phyloP scores from a whole-genome alignment of 805 yeast species.

The Ogataea saltuana region DNA sequence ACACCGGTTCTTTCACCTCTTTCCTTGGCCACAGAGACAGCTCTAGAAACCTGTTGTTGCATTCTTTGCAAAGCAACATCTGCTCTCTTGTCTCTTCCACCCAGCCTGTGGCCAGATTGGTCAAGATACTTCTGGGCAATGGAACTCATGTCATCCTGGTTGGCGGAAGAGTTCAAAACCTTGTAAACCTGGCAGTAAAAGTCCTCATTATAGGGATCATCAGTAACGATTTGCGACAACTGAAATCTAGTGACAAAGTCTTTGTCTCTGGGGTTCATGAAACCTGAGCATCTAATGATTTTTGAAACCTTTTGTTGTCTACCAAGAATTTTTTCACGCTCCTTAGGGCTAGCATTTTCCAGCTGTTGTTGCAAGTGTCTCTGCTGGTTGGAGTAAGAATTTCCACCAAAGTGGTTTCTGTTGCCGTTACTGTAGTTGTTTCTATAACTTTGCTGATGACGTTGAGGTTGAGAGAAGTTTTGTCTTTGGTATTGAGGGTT shows the following conservation, averaged over 20 bases:
- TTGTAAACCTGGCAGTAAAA: constrained; percentile 93
- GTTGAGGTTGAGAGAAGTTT: constrained; percentile 10
- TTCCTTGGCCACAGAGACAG: constrained; percentile 92
- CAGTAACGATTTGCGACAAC: constrained; percentile 92
- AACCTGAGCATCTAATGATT: constrained; percentile 81
- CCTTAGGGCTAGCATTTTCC: constrained; percentile 64
- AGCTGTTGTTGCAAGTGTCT: constrained; percentile 34
- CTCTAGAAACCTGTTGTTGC: constrained; percentile 97
- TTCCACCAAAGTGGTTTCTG: constrained; percentile 12
- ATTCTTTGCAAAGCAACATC: constrained; percentile 92
- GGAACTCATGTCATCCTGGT: constrained; percentile 64
- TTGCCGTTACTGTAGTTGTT: constrained; percentile 9
- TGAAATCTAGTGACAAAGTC: constrained; percentile 94
- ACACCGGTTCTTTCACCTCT: constrained; percentile 64
- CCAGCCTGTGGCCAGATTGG: constrained; percentile 87
- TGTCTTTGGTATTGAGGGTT: constrained; percentile 6
- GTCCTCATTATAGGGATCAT: constrained; percentile 96
- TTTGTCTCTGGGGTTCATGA: constrained; percentile 96
- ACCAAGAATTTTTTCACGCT: constrained; percentile 61
- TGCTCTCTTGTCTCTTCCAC: constrained; percentile 80
- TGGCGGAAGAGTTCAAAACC: constrained; percentile 61
- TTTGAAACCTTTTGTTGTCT: constrained; percentile 76
- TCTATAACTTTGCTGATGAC: constrained; percentile 10
- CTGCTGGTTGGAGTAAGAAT: constrained; percentile 17
- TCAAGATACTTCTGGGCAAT: constrained; percentile 91